Evolutionary conservation across 495 filamentous ascomycete genomes (phyloP).

Genomic region (Astrothelium macrocarpum): DNA sequence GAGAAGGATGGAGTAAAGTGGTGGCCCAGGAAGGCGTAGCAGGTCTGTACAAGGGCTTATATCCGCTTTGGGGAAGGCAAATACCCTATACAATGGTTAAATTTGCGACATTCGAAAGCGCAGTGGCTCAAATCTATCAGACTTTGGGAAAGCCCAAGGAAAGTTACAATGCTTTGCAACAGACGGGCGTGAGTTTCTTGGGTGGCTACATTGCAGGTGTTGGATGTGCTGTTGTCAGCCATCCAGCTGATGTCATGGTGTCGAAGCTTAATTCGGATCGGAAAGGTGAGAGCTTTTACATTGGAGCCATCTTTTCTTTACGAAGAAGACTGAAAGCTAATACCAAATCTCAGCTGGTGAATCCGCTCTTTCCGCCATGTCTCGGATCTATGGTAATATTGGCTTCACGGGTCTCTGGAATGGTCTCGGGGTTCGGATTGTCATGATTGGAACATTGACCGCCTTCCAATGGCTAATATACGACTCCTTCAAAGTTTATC

Average conservation of each 20-base stretch:
- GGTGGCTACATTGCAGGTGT: slow-evolving; percentile 67
- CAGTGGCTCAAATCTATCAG: slow-evolving; percentile 53
- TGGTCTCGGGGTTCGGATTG: slow-evolving; percentile 47
- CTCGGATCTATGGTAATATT: slow-evolving; percentile 62
- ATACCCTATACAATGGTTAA: slow-evolving; percentile 72
- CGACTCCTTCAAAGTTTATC: slow-evolving; percentile 66
- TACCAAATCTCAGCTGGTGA: slow-evolving; percentile 44
- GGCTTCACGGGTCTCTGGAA: slow-evolving; percentile 64
- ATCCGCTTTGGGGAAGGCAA: slow-evolving; percentile 61
- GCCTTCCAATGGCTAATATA: slow-evolving; percentile 75
- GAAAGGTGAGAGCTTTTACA: slow-evolving; percentile 49
- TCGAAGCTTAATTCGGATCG: slow-evolving; percentile 59
- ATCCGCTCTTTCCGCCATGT: slow-evolving; percentile 50
- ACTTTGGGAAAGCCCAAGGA: slow-evolving; percentile 57
- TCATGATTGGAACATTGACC: slow-evolving; percentile 35
- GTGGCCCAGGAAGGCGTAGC: slow-evolving; percentile 47
- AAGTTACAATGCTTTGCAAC: slow-evolving; percentile 48
- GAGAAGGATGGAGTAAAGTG: slow-evolving; percentile 55
- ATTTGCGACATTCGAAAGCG: slow-evolving; percentile 65
- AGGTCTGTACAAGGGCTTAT: slow-evolving; percentile 55
- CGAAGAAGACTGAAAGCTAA: slow-evolving; percentile 11
- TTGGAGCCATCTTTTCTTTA: too few species aligned
- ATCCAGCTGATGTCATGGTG: slow-evolving; percentile 65
- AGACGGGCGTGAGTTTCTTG: slow-evolving; percentile 60
- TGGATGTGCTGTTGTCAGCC: slow-evolving; percentile 55